Evolutionary conservation across 2,329 filamentous ascomycete species (phyloP).

Genomic region (Balansia obtecta): DNA sequence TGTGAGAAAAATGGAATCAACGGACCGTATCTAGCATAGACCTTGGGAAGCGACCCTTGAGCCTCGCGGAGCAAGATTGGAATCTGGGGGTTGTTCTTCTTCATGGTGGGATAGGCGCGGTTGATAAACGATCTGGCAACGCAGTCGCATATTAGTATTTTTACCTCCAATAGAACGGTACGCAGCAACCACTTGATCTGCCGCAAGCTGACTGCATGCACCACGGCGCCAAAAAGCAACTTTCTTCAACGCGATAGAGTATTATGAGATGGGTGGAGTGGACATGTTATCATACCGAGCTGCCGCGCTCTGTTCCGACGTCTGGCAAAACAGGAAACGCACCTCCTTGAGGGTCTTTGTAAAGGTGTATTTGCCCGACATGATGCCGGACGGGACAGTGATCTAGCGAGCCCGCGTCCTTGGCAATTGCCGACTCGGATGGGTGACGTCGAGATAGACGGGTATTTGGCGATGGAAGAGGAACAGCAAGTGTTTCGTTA

Average conservation of each 20-base stretch:
- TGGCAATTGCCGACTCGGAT: too few relatives aligned
- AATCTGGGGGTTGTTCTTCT: slow-evolving; percentile 91
- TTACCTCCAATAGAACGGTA: too few relatives aligned
- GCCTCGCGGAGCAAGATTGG: slow-evolving; percentile 95
- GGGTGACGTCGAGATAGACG: too few relatives aligned
- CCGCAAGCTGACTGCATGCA: too few relatives aligned
- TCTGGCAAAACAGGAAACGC: slow-evolving; percentile 95
- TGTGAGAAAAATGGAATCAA: not conserved
- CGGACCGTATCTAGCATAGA: slow-evolving; percentile 86
- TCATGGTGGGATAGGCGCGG: slow-evolving; percentile 93
- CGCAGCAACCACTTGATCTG: not conserved
- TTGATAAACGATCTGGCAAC: slow-evolving; percentile 67
- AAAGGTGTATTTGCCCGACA: slow-evolving; percentile 93
- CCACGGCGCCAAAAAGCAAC: not conserved
- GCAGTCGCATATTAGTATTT: not conserved
- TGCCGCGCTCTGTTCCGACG: slow-evolving; percentile 77
- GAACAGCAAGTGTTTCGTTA: not conserved
- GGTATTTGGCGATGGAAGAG: slow-evolving; percentile 5
- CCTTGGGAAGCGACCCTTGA: slow-evolving; percentile 65
- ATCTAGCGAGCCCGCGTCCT: too few relatives aligned
- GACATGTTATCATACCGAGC: slow-evolving; percentile 51
- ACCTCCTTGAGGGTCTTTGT: slow-evolving; percentile 82
- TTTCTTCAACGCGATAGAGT: not conserved
- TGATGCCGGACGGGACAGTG: slow-evolving; percentile 25
- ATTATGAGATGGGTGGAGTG: not conserved